phyloP scores from a whole-genome alignment of 2,329 filamentous ascomycete genomes.

The Endocalyx cinctus region DNA sequence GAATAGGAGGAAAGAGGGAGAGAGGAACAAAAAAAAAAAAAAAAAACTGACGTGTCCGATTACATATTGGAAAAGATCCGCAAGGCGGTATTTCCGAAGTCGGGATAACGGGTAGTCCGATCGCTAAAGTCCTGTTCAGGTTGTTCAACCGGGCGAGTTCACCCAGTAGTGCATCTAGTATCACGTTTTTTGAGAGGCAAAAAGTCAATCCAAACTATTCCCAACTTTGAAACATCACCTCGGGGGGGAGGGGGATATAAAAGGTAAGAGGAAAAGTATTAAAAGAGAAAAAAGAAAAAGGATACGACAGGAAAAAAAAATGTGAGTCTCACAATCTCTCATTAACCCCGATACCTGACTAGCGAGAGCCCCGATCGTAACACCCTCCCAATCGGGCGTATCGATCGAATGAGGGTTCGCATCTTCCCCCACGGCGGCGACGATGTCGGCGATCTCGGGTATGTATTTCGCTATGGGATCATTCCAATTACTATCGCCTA shows the following conservation, averaged over 20 bases:
- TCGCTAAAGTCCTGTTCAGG: conserved; percentile 7
- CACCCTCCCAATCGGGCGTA: conserved; percentile 19
- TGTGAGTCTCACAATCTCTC: conserved; percentile 26
- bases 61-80: conserved; percentile 25
- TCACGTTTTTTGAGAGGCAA: too few species aligned
- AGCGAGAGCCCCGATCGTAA: conserved; percentile 21
- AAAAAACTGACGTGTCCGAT: conserved; percentile 20
- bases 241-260: too few species aligned
- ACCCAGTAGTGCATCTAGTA: conserved; percentile 18
- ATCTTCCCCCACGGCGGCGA: conserved; percentile 9
- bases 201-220: too few species aligned
- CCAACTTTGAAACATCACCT: too few species aligned
- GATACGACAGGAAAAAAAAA: too few species aligned
- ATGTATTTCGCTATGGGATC: conserved; percentile 35
- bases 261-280: too few species aligned
- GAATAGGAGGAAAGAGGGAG: too few species aligned
- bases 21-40: too few species aligned
- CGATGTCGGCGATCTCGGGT: conserved; percentile 34
- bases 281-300: too few species aligned
- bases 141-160: conserved; percentile 18
- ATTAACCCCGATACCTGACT: conserved; percentile 28
- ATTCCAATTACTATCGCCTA: conserved; percentile 30
- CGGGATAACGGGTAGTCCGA: conserved; percentile 25
- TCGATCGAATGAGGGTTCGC: conserved; percentile 20
- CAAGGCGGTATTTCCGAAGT: conserved; percentile 24